Evolutionary conservation across 2,329 filamentous ascomycete species (phyloP).

Genomic region (Atkinsonella hypoxylon): DNA sequence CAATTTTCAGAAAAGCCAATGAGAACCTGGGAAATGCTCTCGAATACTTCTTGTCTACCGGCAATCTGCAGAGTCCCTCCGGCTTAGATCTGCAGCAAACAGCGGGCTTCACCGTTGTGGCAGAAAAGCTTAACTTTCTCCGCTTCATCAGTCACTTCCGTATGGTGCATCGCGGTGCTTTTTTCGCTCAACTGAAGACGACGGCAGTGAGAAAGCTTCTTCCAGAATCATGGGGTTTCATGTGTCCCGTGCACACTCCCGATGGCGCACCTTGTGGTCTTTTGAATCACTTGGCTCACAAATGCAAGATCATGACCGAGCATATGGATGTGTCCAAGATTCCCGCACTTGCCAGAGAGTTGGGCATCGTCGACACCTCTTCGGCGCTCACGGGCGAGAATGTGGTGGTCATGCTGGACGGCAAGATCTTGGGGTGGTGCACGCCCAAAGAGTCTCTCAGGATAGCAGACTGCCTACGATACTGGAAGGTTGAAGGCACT

Average conservation of each 20-base stretch:
- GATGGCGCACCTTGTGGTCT: constrained; percentile 92
- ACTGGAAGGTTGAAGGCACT: constrained; percentile 88
- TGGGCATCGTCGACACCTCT: constrained; percentile 66
- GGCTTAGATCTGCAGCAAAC: constrained; percentile 90
- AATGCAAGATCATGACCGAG: constrained; percentile 77
- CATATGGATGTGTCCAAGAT: constrained; percentile 63
- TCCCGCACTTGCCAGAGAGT: constrained; percentile 59
- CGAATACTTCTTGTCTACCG: constrained; percentile 93
- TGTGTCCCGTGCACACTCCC: constrained; percentile 94
- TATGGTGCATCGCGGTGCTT: constrained; percentile 97
- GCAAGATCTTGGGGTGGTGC: constrained; percentile 82
- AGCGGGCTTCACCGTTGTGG: constrained; percentile 90
- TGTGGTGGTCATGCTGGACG: constrained; percentile 83
- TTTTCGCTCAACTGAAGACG: constrained; percentile 95
- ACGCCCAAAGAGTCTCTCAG: constrained; percentile 68
- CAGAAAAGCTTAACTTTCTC: constrained; percentile 97
- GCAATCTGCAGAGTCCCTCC: constrained; percentile 82
- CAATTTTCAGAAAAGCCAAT: constrained; percentile 69
- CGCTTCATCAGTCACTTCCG: constrained; percentile 98
- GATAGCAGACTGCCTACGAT: constrained; percentile 76
- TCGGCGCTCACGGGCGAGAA: constrained; percentile 72
- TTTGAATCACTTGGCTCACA: constrained; percentile 89
- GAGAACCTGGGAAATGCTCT: constrained; percentile 79
- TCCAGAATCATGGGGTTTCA: constrained; percentile 94
- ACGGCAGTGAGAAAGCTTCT: constrained; percentile 92